phyloP scores from a whole-genome alignment of 345 rosid genomes.

The Ricinus communis region DNA sequence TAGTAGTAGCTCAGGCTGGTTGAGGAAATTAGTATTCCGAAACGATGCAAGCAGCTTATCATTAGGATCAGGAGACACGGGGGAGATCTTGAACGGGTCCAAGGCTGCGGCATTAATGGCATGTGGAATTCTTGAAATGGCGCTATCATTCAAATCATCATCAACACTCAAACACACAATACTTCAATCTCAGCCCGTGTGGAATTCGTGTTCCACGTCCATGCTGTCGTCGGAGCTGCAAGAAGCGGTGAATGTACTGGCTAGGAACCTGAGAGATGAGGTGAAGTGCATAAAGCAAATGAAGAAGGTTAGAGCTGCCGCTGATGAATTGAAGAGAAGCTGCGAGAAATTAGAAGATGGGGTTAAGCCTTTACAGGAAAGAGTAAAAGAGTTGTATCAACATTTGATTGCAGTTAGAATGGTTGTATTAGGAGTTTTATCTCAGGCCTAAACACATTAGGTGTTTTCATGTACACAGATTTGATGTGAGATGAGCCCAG shows the following conservation, averaged over 20 bases:
- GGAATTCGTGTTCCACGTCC: too few species aligned
- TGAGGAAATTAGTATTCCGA: background rate
- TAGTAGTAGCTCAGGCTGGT: too few species aligned
- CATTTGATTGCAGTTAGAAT: conserved; percentile 3
- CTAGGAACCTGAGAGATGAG: background rate
- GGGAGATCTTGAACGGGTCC: conserved; percentile 4
- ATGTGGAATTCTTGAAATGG: background rate
- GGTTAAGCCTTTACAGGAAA: background rate
- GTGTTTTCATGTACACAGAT: too few species aligned
- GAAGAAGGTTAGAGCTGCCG: too few species aligned
- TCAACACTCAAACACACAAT: background rate
- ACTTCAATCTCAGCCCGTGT: background rate
- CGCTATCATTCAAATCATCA: background rate
- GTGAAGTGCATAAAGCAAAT: background rate
- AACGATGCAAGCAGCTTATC: too few species aligned
- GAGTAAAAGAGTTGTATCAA: background rate
- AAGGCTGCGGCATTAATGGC: background rate
- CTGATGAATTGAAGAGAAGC: background rate
- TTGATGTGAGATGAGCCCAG: too few species aligned
- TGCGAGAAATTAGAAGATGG: background rate
- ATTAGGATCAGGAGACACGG: background rate
- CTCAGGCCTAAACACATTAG: too few species aligned
- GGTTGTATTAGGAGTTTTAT: background rate
- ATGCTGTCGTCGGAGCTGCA: too few species aligned
- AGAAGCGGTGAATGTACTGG: background rate